Evolutionary conservation across 2,329 filamentous ascomycete species (phyloP).

Genomic region (Sporothrix phasma): DNA sequence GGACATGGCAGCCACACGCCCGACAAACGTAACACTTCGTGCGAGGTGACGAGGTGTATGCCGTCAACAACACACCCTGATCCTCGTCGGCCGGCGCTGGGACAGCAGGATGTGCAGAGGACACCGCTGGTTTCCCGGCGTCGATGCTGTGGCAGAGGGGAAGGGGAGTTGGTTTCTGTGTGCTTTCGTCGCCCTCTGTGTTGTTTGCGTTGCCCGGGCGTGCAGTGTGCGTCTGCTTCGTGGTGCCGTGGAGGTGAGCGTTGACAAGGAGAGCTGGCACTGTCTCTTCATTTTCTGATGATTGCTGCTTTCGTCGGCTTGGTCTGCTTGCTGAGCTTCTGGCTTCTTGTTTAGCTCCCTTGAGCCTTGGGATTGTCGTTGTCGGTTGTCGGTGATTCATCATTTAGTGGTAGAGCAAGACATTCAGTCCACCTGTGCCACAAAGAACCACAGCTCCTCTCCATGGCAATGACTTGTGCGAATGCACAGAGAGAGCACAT

Average conservation of each 20-base stretch:
- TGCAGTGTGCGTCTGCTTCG: slow-evolving; percentile 10
- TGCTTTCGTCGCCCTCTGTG: not conserved
- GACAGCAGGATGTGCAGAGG: slow-evolving; percentile 31
- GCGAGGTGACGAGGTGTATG: slow-evolving; percentile 11
- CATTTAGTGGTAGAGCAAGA: too few relatives aligned
- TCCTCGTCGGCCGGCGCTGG: slow-evolving; percentile 10
- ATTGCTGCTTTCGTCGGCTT: not conserved
- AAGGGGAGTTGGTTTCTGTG: slow-evolving; percentile 8
- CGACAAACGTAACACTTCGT: slow-evolving; percentile 30
- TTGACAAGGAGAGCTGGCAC: slow-evolving; percentile 12
- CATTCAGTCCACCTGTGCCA: too few relatives aligned
- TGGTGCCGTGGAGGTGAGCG: slow-evolving; percentile 21
- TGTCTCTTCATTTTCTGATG: not conserved
- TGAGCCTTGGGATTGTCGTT: too few relatives aligned
- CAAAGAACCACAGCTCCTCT: too few relatives aligned
- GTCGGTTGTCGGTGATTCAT: too few relatives aligned
- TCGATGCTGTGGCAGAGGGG: slow-evolving; percentile 23
- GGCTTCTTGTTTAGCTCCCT: too few relatives aligned
- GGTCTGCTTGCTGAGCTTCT: too few relatives aligned
- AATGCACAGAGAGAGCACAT: not conserved
- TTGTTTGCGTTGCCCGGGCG: not conserved
- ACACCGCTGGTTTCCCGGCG: slow-evolving; percentile 27
- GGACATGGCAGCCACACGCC: slow-evolving; percentile 34
- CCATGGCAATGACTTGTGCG: too few relatives aligned
- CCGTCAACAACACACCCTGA: slow-evolving; percentile 15